Percentiles rank a stretch among this genome's conserved stretches.
phyloP scores from a whole-genome alignment of 75 land plant species.

The Cryptomeria japonica region DNA sequence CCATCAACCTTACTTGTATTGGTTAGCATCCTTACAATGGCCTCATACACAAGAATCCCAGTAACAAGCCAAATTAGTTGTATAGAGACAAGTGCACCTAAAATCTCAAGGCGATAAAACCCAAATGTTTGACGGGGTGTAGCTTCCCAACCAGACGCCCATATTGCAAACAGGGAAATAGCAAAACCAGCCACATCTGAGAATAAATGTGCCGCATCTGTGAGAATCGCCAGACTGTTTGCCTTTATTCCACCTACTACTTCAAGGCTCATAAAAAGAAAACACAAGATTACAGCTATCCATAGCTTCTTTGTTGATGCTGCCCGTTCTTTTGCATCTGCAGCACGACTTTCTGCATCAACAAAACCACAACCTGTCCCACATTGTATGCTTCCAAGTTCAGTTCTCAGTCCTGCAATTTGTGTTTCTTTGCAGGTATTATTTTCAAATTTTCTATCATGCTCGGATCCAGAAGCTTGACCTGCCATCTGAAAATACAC shows the following conservation, averaged over 20 bases:
- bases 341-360: constrained; percentile 16
- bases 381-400: constrained; percentile 11
- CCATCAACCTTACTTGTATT: constrained; percentile 28
- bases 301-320: constrained; percentile 28
- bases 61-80: constrained; percentile 57
- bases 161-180: constrained; percentile 56
- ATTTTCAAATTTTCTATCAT: neutral
- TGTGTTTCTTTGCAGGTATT: neutral
- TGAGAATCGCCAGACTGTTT: constrained; percentile 48
- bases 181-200: constrained; percentile 61
- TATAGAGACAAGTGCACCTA: constrained; percentile 56
- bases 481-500: constrained; percentile 8
- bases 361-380: constrained; percentile 36
- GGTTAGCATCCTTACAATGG: constrained; percentile 32
- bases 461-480: neutral
- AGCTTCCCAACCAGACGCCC: constrained; percentile 64
- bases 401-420: neutral
- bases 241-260: constrained; percentile 43
- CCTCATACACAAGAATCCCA: constrained; percentile 58
- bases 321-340: constrained; percentile 24
- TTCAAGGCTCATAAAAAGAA: constrained; percentile 45
- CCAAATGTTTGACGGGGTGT: constrained; percentile 49
- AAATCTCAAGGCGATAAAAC: constrained; percentile 44
- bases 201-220: constrained; percentile 56
- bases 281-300: constrained; percentile 34